Percentiles rank a stretch among this genome's conserved stretches.
Evolutionary conservation across 805 yeast species (phyloP).

Genomic region (Saturnispora saitoi): DNA sequence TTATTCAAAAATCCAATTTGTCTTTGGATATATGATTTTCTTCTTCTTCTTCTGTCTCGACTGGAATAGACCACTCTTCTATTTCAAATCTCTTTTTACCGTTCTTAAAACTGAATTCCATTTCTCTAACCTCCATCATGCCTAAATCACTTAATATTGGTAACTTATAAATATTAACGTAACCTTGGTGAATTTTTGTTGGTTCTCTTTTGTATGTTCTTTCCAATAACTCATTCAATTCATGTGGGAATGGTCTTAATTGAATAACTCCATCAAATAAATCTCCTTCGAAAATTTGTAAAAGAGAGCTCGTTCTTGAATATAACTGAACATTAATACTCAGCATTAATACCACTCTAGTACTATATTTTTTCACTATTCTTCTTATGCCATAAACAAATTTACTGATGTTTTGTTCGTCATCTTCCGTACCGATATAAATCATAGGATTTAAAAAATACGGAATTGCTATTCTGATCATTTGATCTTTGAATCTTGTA

Average conservation of each 20-base stretch:
- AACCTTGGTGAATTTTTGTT: slow-evolving; percentile 74
- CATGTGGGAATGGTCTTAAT: slow-evolving; percentile 75
- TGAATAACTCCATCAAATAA: slow-evolving; percentile 62
- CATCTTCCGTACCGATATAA: slow-evolving; percentile 29
- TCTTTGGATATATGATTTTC: not conserved
- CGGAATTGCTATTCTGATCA: slow-evolving; percentile 66
- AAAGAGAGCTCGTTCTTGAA: slow-evolving; percentile 41
- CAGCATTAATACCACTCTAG: slow-evolving; percentile 36
- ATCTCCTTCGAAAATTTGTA: slow-evolving; percentile 43
- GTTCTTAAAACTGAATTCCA: slow-evolving; percentile 80
- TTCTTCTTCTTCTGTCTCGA: slow-evolving; percentile 49
- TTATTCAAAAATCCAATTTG: slow-evolving; percentile 4
- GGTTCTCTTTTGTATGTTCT: slow-evolving; percentile 65
- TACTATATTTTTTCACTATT: slow-evolving; percentile 38
- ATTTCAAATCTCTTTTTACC: slow-evolving; percentile 79
- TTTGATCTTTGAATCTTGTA: slow-evolving; percentile 35
- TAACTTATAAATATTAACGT: slow-evolving; percentile 64
- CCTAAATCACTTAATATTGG: slow-evolving; percentile 73
- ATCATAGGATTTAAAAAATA: slow-evolving; percentile 71
- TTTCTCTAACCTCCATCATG: slow-evolving; percentile 60
- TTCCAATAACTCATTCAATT: slow-evolving; percentile 56
- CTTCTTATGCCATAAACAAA: slow-evolving; percentile 53
- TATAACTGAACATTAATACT: slow-evolving; percentile 61
- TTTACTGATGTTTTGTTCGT: slow-evolving; percentile 40
- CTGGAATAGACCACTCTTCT: slow-evolving; percentile 96